Conservation (phyloP, 2,329 filamentous ascomycete genomes). For the Chalaropsis ovoidea region DNA sequence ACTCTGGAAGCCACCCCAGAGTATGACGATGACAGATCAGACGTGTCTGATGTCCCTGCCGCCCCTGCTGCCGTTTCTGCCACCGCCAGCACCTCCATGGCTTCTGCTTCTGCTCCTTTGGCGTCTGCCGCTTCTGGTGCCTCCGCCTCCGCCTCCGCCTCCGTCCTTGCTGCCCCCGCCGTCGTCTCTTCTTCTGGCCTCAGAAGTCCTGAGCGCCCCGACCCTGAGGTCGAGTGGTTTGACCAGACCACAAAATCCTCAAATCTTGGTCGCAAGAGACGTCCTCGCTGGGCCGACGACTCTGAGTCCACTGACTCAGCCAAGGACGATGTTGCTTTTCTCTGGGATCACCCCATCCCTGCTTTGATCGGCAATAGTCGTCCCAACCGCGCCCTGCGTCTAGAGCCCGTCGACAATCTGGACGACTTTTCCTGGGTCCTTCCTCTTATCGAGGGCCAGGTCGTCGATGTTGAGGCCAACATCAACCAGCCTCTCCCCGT, state of each 20-base stretch:
- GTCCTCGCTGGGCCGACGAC: not conserved
- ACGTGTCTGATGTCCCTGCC: too few species aligned
- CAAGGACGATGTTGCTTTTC: not conserved
- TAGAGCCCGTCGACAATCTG: not conserved
- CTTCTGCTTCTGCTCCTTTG: not conserved
- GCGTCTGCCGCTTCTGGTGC: not conserved
- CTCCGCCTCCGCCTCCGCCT: too few species aligned
- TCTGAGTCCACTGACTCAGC: constrained; percentile 11
- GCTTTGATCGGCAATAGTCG: not conserved
- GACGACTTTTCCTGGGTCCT: constrained; percentile 19
- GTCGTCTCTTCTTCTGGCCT: not conserved
- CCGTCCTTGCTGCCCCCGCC: not conserved
- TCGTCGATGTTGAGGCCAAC: constrained; percentile 1
- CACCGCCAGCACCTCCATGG: not conserved
- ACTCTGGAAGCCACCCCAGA: not conserved
- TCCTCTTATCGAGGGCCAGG: not conserved
- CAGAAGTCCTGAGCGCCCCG: not conserved
- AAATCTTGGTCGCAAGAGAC: not conserved
- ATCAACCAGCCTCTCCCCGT: not conserved
- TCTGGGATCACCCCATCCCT: not conserved
- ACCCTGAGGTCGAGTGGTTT: not conserved
- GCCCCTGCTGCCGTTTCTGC: not conserved
- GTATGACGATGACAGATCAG: not conserved
- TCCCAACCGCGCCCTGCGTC: not conserved
- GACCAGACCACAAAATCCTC: not conserved